phyloP scores from a whole-genome alignment of 352 stramenopile species.

The Globisporangium megalacanthum region DNA sequence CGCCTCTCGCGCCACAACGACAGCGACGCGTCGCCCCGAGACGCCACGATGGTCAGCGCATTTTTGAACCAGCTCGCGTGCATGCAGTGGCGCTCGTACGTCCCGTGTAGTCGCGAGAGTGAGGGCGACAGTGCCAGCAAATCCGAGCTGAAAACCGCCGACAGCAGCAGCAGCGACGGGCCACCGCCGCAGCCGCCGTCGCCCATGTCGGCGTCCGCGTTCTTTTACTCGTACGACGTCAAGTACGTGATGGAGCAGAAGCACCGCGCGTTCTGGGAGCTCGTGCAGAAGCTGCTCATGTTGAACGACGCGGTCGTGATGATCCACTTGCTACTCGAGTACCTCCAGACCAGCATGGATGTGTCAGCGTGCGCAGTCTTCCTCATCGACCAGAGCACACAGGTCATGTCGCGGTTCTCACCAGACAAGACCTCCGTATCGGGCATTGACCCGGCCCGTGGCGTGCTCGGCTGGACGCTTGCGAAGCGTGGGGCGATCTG shows the following conservation, averaged over 20 bases:
- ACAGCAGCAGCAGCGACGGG: neutral
- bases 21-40: neutral
- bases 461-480: conserved; percentile 46
- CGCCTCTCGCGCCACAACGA: neutral
- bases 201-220: conserved; percentile 8
- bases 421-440: conserved; percentile 42
- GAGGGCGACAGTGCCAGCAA: conserved; percentile 5
- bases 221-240: conserved; percentile 21
- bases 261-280: conserved; percentile 71
- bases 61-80: conserved; percentile 19
- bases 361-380: conserved; percentile 54
- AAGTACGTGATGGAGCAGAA: conserved; percentile 49
- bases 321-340: conserved; percentile 63
- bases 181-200: neutral
- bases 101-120: conserved; percentile 11
- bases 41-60: conserved; percentile 8
- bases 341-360: conserved; percentile 50
- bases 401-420: conserved; percentile 72
- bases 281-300: conserved; percentile 60
- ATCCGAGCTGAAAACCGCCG: neutral
- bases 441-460: conserved; percentile 37
- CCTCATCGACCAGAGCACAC: conserved; percentile 66
- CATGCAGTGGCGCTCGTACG: conserved; percentile 20
- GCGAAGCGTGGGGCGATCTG: conserved; percentile 26
- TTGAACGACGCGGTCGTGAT: conserved; percentile 77